Percentiles rank a stretch among this genome's conserved stretches.
phyloP scores from a whole-genome alignment of 140 eudicot genomes.

The Stevia rebaudiana region DNA sequence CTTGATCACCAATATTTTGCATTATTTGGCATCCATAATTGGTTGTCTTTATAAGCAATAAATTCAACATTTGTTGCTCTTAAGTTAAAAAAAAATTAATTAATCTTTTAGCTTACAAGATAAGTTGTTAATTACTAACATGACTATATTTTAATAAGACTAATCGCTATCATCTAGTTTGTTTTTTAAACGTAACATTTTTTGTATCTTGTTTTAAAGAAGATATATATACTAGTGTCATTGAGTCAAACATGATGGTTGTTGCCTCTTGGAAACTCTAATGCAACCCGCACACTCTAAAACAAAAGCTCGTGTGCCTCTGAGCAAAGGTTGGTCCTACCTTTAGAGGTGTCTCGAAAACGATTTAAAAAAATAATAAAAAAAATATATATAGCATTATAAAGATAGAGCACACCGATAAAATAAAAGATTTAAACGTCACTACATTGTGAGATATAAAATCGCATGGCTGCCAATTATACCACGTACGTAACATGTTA shows the following conservation, averaged over 20 bases:
- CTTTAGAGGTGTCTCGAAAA: background rate
- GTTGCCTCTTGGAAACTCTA: background rate
- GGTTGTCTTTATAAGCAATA: conserved; percentile 23
- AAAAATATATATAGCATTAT: background rate
- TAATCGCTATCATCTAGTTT: background rate
- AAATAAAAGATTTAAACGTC: too few species aligned
- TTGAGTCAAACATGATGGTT: background rate
- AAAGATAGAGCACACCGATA: background rate
- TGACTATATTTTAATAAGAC: background rate
- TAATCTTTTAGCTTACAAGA: background rate
- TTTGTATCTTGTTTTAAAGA: background rate
- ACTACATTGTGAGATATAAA: too few species aligned
- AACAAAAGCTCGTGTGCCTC: background rate
- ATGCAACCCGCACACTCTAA: background rate
- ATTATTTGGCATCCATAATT: conserved; percentile 30
- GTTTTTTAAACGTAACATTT: background rate
- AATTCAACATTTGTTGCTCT: background rate
- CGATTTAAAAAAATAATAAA: background rate
- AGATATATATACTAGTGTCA: background rate
- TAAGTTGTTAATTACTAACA: background rate
- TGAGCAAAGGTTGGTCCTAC: background rate
- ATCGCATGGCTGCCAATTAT: too few species aligned
- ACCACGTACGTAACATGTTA: too few species aligned
- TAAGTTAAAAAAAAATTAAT: background rate
- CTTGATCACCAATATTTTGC: conserved; percentile 30